These are phyloP conservation scores for Dioszegia hungarica DNA, from an alignment of 768 basidiomycete genomes.

Conservation along the genomic window DNA sequence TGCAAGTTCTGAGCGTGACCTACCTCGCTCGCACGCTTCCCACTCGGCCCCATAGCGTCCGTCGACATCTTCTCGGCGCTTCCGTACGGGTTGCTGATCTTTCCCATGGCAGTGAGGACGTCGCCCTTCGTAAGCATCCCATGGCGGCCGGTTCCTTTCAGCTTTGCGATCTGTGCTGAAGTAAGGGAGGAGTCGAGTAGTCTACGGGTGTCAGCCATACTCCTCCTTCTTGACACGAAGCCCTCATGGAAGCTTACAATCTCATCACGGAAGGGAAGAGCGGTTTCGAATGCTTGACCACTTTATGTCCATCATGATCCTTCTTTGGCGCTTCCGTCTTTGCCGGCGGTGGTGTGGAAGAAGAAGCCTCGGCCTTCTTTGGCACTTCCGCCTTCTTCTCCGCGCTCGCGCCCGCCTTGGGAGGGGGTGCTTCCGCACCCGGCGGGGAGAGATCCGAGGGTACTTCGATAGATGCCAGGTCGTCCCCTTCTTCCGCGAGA, in stretches of 20 bases:
- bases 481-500: conserved; percentile 92
- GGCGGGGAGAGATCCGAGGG: conserved; percentile 42
- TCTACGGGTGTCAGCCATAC: conserved; percentile 15
- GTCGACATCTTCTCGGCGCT: conserved; percentile 40
- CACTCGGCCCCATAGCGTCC: conserved; percentile 38
- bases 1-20: too few species aligned
- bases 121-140: conserved; percentile 98
- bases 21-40: conserved; percentile 21
- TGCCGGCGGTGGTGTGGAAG: background rate
- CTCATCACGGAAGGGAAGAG: conserved; percentile 88
- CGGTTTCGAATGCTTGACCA: conserved; percentile 58
- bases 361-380: conserved; percentile 13
- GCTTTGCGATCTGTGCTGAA: conserved; percentile 52
- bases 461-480: conserved; percentile 73
- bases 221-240: background rate
- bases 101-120: conserved; percentile 77
- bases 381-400: conserved; percentile 14
- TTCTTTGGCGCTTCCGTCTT: background rate
- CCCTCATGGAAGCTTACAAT: conserved; percentile 48
- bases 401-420: background rate
- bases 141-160: conserved; percentile 81
- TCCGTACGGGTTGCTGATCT: conserved; percentile 54
- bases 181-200: conserved; percentile 40
- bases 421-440: conserved; percentile 7
- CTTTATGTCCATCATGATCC: conserved; percentile 29